phyloP scores from a whole-genome alignment of 169 alveolate species.

The Plasmodium reichenowi region DNA sequence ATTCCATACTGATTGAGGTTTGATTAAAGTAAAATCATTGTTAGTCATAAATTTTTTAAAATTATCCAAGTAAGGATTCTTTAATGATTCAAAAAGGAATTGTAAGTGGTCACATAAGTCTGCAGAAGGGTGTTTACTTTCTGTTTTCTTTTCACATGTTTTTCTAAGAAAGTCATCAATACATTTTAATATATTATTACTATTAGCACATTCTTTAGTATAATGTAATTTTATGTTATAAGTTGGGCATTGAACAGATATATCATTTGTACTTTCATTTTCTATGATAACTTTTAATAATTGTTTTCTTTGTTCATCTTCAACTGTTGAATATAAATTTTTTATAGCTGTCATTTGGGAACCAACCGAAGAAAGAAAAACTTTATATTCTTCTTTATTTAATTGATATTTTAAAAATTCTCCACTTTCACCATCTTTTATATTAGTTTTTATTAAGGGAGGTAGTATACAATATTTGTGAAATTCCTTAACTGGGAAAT shows the following conservation, averaged over 20 bases:
- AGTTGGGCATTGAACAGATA: constrained; percentile 21
- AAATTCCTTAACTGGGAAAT: constrained; percentile 37
- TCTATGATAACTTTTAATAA: constrained; percentile 18
- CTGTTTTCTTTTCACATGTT: constrained; percentile 12
- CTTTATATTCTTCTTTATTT: constrained; percentile 45
- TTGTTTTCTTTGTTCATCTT: constrained; percentile 23
- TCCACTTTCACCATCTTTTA: neutral
- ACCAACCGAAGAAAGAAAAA: constrained; percentile 25
- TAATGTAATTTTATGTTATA: constrained; percentile 37
- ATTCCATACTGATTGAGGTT: constrained; percentile 28
- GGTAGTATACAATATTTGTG: constrained; percentile 54
- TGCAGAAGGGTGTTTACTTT: neutral
- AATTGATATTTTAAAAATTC: constrained; percentile 27
- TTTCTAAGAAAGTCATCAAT: constrained; percentile 27
- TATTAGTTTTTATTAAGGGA: constrained; percentile 37
- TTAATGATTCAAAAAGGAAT: constrained; percentile 38
- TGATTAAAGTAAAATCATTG: constrained; percentile 4
- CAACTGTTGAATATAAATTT: constrained; percentile 16
- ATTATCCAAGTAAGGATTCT: neutral
- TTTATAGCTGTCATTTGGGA: constrained; percentile 36
- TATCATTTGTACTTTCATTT: neutral
- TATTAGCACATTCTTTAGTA: constrained; percentile 19
- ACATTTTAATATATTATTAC: constrained; percentile 31
- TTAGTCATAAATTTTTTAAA: constrained; percentile 20
- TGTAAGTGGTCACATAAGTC: constrained; percentile 41